Base-by-base conservation (phyloP, 2,329 filamentous ascomycete genomes). In the Ciborinia camelliae region DNA sequence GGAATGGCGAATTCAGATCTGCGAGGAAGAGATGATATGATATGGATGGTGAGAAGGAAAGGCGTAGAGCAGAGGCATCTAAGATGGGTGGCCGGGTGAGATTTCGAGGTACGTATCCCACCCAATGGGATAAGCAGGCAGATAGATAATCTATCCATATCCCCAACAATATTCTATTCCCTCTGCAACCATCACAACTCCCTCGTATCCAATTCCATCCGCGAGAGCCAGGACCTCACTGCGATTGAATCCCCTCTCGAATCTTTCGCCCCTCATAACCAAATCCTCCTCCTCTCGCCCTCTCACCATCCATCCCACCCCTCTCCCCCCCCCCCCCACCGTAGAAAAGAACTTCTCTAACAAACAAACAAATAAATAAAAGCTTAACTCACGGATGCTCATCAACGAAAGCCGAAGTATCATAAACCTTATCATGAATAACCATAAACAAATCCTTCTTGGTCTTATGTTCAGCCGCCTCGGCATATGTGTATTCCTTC, bases 371-470 rank as follows among this genome's bases (percentile, higher is more conserved):
- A 28, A 63, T 48, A 65, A 60, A 66, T 35, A n/a, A 52, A 47
- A 60, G 85, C 86, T n/a, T n/a, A n/a, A n/a, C n/a, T 81, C 82
- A 89, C 86, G 95, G 95, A 79, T 99, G 95, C 87, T 99, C 95
- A 77, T 98, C 94, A 72, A 98, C 83, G 80, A 99, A 99, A 79
- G 88, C 90, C 75, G 87, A 85, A 77, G 83, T 80, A 79, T 98
- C 86, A 86, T 98, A 99, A 81, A 99, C 88, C 84, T 97, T 97
- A 80, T 97, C 93, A 82, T 98, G 91, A 74, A 99, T 87, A 69
- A 97, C 89, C 75, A 97, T 78, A 82, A 85, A 97, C 70, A 97
- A 82, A 78, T 98, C 92, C 85, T 92, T 97, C 88, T 97, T 97
- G 80, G 85, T 88, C 82, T 89, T 91, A 85, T 96, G 92, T 80